Conservation (phyloP, 139 green algal genomes). For the Closterium sp. region DNA sequence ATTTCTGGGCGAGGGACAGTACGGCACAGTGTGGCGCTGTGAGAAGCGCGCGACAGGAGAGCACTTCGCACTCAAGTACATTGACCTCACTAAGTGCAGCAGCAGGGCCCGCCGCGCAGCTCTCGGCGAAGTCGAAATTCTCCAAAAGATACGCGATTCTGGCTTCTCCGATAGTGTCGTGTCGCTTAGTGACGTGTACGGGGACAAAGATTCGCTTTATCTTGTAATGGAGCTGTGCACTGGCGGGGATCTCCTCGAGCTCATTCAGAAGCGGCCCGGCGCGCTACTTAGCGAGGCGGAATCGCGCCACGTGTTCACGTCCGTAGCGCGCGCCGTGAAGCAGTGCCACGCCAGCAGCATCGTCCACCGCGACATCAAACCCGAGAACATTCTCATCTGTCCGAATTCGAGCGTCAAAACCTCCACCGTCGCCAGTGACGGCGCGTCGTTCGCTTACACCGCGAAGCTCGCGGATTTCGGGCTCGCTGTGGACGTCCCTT, state of each 20-base stretch:
- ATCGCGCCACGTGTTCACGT: neutral
- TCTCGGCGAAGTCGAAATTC: neutral
- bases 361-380: neutral
- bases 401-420: neutral
- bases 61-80: neutral
- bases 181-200: neutral
- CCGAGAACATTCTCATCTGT: neutral
- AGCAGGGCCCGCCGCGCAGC: neutral
- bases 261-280: neutral
- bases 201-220: neutral
- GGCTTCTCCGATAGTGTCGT: neutral
- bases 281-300: neutral
- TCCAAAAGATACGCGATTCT: neutral
- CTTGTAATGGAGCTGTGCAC: neutral
- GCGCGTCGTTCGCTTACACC: neutral
- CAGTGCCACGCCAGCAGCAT: neutral
- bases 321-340: neutral
- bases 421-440: neutral
- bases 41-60: neutral
- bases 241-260: neutral
- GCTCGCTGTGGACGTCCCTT: neutral
- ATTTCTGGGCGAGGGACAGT: neutral
- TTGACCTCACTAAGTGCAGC: neutral
- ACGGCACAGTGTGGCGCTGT: neutral
- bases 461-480: neutral